A percentile compares a stretch with the other conserved stretches of the same genome.
Evolutionary conservation across 257 asterid genomes (phyloP).

Genomic region (Linaria vulgaris): DNA sequence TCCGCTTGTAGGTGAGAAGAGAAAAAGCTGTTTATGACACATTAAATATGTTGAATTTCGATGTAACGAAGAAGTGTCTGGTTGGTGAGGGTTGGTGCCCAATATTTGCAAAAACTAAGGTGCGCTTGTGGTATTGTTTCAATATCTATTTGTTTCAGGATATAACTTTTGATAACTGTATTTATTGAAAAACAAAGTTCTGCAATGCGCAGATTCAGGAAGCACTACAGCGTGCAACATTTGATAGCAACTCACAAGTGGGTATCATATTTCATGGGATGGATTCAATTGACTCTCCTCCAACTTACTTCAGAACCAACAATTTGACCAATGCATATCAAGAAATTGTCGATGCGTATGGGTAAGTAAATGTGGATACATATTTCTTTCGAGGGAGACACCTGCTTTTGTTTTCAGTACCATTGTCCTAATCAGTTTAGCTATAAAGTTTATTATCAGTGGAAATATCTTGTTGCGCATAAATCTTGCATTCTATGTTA

Average conservation of each 20-base stretch:
- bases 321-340: conserved; percentile 80
- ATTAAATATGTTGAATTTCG: conserved; percentile 92
- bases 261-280: conserved; percentile 89
- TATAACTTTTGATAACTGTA: conserved; percentile 19
- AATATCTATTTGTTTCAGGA: conserved; percentile 16
- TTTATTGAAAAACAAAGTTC: conserved; percentile 21
- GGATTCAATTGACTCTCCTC: conserved; percentile 86
- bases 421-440: conserved; percentile 8
- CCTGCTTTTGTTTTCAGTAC: conserved; percentile 18
- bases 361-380: conserved; percentile 52
- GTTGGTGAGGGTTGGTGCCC: conserved; percentile 99
- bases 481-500: not conserved
- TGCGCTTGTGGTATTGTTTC: conserved; percentile 25
- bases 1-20: conserved; percentile 75
- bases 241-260: conserved; percentile 93
- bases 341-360: conserved; percentile 99
- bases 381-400: not conserved
- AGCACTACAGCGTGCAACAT: conserved; percentile 87
- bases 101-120: conserved; percentile 80
- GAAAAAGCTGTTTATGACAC: conserved; percentile 95
- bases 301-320: conserved; percentile 88
- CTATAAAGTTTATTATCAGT: conserved; percentile 5
- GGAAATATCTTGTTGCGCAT: conserved; percentile 7
- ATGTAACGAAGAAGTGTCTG: conserved; percentile 94
- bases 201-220: conserved; percentile 77